Conservation (phyloP, 2,329 filamentous ascomycete genomes). For the Xylaria sp. region DNA sequence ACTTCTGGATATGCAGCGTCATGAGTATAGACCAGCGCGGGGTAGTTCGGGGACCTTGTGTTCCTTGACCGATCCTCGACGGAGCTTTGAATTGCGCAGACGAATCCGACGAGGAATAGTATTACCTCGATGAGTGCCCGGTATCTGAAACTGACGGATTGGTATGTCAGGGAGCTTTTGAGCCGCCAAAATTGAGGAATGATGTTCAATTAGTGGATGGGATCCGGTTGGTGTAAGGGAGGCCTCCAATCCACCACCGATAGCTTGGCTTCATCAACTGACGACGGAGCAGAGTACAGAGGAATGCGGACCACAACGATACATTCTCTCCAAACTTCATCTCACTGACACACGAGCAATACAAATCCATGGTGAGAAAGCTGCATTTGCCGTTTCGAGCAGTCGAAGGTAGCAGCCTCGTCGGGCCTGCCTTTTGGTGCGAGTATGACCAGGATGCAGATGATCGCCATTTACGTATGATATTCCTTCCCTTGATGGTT, state of each 20-base stretch:
- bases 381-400: conserved; percentile 65
- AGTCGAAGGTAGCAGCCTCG: conserved; percentile 67
- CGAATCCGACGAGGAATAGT: too few relatives aligned
- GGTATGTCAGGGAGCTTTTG: conserved; percentile 61
- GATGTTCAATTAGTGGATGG: conserved; percentile 60
- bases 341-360: conserved; percentile 60
- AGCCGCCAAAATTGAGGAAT: conserved; percentile 55
- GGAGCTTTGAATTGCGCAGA: neutral
- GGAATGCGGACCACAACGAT: conserved; percentile 64
- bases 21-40: conserved; percentile 5
- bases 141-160: neutral
- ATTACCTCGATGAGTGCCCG: too few relatives aligned
- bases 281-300: conserved; percentile 59
- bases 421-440: conserved; percentile 72
- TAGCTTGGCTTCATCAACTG: conserved; percentile 28
- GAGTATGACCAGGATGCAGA: conserved; percentile 65
- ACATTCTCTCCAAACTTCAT: conserved; percentile 67
- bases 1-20: neutral
- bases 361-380: conserved; percentile 65
- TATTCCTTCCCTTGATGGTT: neutral
- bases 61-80: neutral
- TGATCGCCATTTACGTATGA: conserved; percentile 66
- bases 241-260: conserved; percentile 4
- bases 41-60: neutral
- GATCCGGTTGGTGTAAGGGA: conserved; percentile 64